Evolutionary conservation across 768 basidiomycete genomes (phyloP).

Genomic region (Auriscalpium microsporum): DNA sequence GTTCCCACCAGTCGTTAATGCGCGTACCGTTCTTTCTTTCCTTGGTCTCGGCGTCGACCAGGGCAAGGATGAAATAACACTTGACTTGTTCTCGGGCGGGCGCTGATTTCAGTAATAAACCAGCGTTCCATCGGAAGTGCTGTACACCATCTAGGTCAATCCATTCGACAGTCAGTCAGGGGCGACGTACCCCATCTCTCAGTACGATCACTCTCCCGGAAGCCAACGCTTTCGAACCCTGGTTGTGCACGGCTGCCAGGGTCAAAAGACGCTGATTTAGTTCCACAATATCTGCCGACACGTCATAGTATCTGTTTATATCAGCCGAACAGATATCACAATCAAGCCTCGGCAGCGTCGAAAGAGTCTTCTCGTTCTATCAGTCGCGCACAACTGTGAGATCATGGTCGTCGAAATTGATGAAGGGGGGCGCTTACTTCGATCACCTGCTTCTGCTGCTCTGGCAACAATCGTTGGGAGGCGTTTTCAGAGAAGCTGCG

Average conservation of each 20-base stretch:
- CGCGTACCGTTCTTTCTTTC: constrained; percentile 49
- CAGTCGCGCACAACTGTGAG: background rate
- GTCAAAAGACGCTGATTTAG: constrained; percentile 55
- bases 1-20: background rate
- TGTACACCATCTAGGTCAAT: constrained; percentile 22
- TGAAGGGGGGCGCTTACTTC: constrained; percentile 42
- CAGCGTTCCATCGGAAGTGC: constrained; percentile 70
- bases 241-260: constrained; percentile 49
- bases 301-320: constrained; percentile 72
- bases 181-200: constrained; percentile 58
- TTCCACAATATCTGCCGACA: constrained; percentile 50
- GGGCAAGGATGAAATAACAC: constrained; percentile 61
- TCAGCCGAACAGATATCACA: constrained; percentile 66
- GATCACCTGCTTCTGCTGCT: constrained; percentile 81
- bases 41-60: constrained; percentile 60
- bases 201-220: constrained; percentile 79
- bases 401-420: background rate
- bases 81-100: constrained; percentile 40
- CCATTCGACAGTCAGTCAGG: too few species aligned
- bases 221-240: constrained; percentile 58
- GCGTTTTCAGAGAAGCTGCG: constrained; percentile 98
- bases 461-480: constrained; percentile 84
- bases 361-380: constrained; percentile 66
- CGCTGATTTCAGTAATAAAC: constrained; percentile 61
- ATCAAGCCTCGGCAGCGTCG: constrained; percentile 51